Percentiles rank a stretch among this genome's conserved stretches.
Conservation (phyloP, 345 rosid species). For the Citrus cavaleriei region DNA sequence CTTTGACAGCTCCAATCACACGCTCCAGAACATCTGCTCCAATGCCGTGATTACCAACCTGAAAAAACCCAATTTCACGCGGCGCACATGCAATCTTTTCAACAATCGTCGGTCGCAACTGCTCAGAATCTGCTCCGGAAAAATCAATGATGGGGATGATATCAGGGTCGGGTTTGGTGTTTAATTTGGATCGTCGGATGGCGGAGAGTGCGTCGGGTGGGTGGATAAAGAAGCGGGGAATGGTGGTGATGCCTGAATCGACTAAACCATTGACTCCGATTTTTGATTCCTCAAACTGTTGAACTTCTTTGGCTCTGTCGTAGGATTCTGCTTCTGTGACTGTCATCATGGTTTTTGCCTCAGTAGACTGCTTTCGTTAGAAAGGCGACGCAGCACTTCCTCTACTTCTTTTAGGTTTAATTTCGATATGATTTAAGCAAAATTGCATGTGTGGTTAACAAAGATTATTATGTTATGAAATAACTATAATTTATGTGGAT, state of each 20-base stretch:
- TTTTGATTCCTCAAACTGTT: constrained; percentile 43
- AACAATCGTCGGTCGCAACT: constrained; percentile 24
- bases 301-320: constrained; percentile 30
- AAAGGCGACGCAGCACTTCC: too few species aligned
- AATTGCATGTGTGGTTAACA: too few species aligned
- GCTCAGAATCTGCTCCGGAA: constrained; percentile 1
- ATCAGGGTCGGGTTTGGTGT: not conserved
- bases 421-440: too few species aligned
- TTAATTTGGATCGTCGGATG: constrained; percentile 1
- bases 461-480: too few species aligned
- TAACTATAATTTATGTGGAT: too few species aligned
- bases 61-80: constrained; percentile 48
- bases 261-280: constrained; percentile 46
- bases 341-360: not conserved
- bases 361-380: too few species aligned
- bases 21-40: constrained; percentile 35
- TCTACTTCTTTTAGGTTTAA: too few species aligned
- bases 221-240: constrained; percentile 52
- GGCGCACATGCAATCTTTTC: constrained; percentile 29
- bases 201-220: constrained; percentile 31
- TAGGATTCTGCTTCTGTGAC: not conserved
- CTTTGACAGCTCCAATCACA: constrained; percentile 21
- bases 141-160: constrained; percentile 46
- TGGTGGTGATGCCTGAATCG: constrained; percentile 40
- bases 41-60: constrained; percentile 47